Conservation (phyloP, 257 asterid species). For the Solanum appendiculatum region DNA sequence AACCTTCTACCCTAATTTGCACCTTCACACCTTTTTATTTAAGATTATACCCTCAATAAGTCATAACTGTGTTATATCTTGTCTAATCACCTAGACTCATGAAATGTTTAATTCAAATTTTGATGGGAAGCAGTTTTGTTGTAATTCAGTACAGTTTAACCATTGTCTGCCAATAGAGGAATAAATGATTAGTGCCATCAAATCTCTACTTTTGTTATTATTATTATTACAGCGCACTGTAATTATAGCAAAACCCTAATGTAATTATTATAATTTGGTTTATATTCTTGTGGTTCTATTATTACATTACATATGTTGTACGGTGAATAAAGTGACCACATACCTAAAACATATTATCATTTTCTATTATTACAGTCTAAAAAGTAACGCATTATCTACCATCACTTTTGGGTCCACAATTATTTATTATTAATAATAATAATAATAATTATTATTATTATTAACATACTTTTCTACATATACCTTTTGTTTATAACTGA, state of each 20-base stretch:
- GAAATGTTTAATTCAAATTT: background rate
- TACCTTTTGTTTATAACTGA: background rate
- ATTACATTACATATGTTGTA: slow-evolving; percentile 1
- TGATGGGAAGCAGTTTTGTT: background rate
- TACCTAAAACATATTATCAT: slow-evolving; percentile 8
- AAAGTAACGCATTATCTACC: slow-evolving; percentile 7
- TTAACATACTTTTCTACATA: background rate
- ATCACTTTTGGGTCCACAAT: slow-evolving; percentile 1
- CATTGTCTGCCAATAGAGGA: background rate
- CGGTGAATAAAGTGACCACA: slow-evolving; percentile 3
- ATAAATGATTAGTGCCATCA: slow-evolving; percentile 12
- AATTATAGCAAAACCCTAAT: slow-evolving; percentile 5
- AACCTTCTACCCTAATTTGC: background rate
- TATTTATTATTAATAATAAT: background rate
- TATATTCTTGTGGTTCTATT: slow-evolving; percentile 1
- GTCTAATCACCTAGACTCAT: background rate
- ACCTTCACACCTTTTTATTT: fast-evolving
- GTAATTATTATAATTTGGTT: slow-evolving; percentile 7
- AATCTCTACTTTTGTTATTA: background rate
- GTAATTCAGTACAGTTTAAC: background rate
- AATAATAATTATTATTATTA: too few relatives aligned
- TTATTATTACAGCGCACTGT: slow-evolving; percentile 12
- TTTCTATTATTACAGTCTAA: background rate
- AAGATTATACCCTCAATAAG: background rate
- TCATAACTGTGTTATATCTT: background rate